phyloP scores from a whole-genome alignment of 257 asterid genomes.

The Datura wrightii region DNA sequence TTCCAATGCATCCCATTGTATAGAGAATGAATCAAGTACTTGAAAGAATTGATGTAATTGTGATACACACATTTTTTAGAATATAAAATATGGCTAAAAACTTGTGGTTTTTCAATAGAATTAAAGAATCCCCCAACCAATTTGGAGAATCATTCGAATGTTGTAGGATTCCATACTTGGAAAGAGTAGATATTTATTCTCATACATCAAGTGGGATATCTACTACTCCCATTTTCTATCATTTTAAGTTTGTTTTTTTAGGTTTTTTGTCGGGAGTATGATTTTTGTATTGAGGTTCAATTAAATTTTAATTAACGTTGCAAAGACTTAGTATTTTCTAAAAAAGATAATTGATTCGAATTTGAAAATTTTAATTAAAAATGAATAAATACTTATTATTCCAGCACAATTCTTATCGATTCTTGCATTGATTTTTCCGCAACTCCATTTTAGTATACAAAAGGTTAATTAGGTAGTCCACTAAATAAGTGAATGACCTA shows the following conservation, averaged over 20 bases:
- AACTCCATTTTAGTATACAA: background rate
- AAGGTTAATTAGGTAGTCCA: background rate
- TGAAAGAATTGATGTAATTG: background rate
- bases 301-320: background rate
- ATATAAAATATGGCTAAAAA: background rate
- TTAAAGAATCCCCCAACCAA: constrained; percentile 15
- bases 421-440: background rate
- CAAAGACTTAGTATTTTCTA: background rate
- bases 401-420: background rate
- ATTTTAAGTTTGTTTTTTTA: no score
- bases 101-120: background rate
- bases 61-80: background rate
- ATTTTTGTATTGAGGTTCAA: background rate
- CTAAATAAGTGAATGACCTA: background rate
- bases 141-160: constrained; percentile 6
- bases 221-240: constrained; percentile 14
- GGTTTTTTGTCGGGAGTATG: no score
- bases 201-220: constrained; percentile 22
- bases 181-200: background rate
- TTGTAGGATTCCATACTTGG: constrained; percentile 25
- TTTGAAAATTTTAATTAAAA: rapidly evolving
- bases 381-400: background rate
- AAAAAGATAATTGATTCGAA: background rate
- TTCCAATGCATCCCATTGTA: background rate
- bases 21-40: background rate